Evolutionary conservation across 1,284 basidiomycete species (phyloP), one percentile per base, ranked within the genome.

Genomic region (Melanopsichium pennsylvanicum): DNA sequence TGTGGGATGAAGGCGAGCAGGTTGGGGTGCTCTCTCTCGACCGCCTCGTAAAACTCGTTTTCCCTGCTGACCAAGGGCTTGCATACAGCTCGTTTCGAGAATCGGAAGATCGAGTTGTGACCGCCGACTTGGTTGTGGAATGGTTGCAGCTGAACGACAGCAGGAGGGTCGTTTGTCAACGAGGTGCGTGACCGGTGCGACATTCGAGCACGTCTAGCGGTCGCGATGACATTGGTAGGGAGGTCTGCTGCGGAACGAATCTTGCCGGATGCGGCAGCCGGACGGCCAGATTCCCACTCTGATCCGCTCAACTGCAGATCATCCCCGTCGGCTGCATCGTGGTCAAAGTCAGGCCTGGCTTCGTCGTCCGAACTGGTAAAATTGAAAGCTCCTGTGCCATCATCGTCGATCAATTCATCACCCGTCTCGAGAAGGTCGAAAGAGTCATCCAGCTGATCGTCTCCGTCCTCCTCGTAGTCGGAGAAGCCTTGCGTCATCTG

Each of bases 111-210:
- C 60, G 92, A 90, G 72, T 88, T 92, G 82, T 99, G 95, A 1
- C 95, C 95, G 35, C 95, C 95, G 21, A 99, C 95, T 82, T 97
- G 94, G 78, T 99, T 97, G 50, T 92, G 88, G 83, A 96, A 99
- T 2, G 96, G 96, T 54, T 91, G 89, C 5, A 99, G 84, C 31
- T 95, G 95, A 38, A 99, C 93, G 49, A 80, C 78, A 3, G 74
- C 67, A 8, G 78, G 76, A 13, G 64, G 57, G 3, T 58, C 42
- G 16, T 33, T 33, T 16, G 39, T 36, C 18, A 48, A 51, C 19
- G 10, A 25, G 3, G 43, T 36, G 12, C 51, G 47, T 6, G 60
- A 52, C 9, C 47, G 52, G 0, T 15, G 26, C 11, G 49, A 35
- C 39, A 34, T 7, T 3, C 42, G 41, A 21, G 47, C 21, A 19